phyloP scores from a whole-genome alignment of 306 rosid genomes.

The Prosopis cineraria region DNA sequence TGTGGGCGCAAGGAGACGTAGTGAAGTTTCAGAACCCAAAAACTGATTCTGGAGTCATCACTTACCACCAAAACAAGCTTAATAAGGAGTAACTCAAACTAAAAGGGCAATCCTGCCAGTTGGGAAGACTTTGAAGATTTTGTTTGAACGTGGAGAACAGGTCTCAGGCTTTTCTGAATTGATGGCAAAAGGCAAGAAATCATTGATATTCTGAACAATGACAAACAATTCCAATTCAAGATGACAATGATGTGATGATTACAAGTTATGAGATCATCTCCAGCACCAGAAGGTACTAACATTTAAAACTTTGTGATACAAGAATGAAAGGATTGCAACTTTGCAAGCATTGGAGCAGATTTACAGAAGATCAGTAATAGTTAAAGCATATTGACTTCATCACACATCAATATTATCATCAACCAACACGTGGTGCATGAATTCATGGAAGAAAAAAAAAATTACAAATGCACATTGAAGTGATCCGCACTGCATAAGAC shows the following conservation, averaged over 20 bases:
- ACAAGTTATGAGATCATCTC: neutral
- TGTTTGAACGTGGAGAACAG: neutral
- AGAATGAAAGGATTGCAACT: neutral
- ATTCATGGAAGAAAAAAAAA: neutral
- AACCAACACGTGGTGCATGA: neutral
- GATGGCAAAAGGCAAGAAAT: neutral
- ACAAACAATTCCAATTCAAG: neutral
- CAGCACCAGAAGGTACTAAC: neutral
- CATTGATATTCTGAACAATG: neutral
- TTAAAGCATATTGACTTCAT: neutral
- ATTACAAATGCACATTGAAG: conserved; percentile 5
- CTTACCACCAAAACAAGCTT: neutral
- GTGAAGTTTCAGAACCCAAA: neutral
- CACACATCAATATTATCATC: neutral
- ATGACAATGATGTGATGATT: neutral
- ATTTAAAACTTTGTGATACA: neutral
- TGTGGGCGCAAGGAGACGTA: neutral
- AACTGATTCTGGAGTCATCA: neutral
- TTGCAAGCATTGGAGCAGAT: conserved; percentile 6
- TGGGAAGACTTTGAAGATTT: neutral
- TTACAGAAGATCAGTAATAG: conserved; percentile 2
- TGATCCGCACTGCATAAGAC: conserved; percentile 8
- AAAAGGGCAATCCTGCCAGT: conserved; percentile 17
- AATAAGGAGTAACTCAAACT: neutral
- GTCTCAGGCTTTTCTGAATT: neutral